Base-by-base conservation (phyloP, 495 filamentous ascomycete species). In the Cercophora newfieldiana region DNA sequence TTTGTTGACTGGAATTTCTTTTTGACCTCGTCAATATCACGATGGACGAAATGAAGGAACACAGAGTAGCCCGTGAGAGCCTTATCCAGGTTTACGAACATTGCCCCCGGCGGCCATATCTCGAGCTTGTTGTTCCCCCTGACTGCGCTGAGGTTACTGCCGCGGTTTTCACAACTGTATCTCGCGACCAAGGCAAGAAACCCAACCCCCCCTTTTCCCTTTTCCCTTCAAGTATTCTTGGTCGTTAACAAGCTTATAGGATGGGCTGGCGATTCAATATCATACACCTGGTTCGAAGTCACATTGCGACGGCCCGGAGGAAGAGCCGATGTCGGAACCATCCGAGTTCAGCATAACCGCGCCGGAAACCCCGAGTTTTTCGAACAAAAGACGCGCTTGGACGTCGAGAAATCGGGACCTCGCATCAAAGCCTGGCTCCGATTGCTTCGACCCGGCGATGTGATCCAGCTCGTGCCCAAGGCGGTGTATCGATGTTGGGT, bases 241-340 rank as follows among this genome's bases (percentile, higher is more conserved):
- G 12, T 5, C 8, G 18, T 16, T 60, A 30, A 60, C 21, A 48
- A 44, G 2, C 37, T 14, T 14, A 44, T n/a, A 60, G 58, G 58
- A 25, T 60, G 58, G 58, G 29, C 58, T 8, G 58, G 24, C 58
- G 47, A 50, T 50, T 26, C 33, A 10, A 30, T 29, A 19, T 49
- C 59, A 4, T 50, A 26, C 21, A 50, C 59, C 24, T 61, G 59
- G 59, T 61, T 61, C 59, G 59, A 61, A 29, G 59, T 61, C 8
- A 25, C 37, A 6, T 14, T 61, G 19, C 33, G 24, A 14, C 59
- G 59, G 10, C 59, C 59, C 37, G 14, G 5, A 12, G 59, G 59
- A 18, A 49, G 59, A 50, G 50, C 24, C 25, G 59, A 61, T 18
- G 47, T 51, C 47, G 10, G 7, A 1, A 50, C 59, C 44, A 51